Conservation (phyloP, 2,329 filamentous ascomycete species). For the Akanthomyces dipterigenus region DNA sequence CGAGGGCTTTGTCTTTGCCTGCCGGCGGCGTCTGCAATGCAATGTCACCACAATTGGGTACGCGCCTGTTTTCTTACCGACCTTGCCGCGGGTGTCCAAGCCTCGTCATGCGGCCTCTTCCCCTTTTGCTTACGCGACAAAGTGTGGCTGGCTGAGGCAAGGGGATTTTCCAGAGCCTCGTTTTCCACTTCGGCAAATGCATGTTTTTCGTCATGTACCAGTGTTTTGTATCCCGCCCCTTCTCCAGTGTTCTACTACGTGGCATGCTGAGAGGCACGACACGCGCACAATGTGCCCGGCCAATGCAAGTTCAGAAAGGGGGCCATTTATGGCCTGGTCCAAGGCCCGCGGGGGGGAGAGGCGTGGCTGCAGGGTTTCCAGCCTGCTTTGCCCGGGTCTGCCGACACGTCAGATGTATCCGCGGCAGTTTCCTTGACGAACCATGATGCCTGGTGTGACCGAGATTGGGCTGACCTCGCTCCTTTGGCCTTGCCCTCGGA, state of each 20-base stretch:
- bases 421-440: neutral
- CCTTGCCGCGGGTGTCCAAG: neutral
- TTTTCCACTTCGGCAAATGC: neutral
- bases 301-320: neutral
- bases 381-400: neutral
- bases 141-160: neutral
- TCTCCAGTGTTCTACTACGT: neutral
- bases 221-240: neutral
- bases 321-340: too few species aligned
- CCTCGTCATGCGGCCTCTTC: neutral
- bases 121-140: neutral
- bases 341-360: too few species aligned
- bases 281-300: neutral
- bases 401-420: neutral
- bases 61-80: slow-evolving; percentile 9
- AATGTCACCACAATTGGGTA: neutral
- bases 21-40: neutral
- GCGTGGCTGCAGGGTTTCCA: neutral
- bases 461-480: neutral
- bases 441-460: too few species aligned
- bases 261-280: neutral
- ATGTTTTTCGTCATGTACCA: neutral
- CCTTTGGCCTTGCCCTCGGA: neutral
- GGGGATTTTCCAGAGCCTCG: too few species aligned
- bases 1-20: neutral